Percentiles rank a stretch among this genome's conserved stretches.
These are phyloP conservation scores for Cardamine chenopodiifolia DNA, from an alignment of 345 rosid genomes.

Conservation along the genomic window DNA sequence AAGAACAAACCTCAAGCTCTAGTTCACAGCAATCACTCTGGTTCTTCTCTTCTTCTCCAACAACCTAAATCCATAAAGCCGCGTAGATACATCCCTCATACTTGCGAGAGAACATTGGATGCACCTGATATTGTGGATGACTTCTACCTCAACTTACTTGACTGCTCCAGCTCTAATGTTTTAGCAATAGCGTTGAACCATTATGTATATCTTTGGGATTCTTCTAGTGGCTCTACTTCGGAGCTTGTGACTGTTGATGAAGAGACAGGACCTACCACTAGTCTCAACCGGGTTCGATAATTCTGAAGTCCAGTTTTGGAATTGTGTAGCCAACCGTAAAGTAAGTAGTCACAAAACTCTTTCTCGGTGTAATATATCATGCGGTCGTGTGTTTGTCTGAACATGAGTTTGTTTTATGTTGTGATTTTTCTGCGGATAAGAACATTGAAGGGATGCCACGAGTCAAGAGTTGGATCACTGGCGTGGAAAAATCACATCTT, in stretches of 20 bases:
- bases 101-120: neutral
- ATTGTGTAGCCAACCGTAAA: constrained; percentile 31
- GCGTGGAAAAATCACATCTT: constrained; percentile 5
- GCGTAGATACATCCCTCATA: constrained; percentile 13
- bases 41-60: neutral
- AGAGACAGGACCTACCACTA: constrained; percentile 46
- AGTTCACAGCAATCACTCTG: neutral
- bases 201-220: constrained; percentile 40
- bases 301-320: constrained; percentile 33
- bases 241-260: constrained; percentile 43
- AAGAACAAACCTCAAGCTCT: constrained; percentile 55
- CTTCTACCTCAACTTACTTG: constrained; percentile 26
- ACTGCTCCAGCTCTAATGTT: constrained; percentile 11
- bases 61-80: constrained; percentile 8
- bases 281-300: constrained; percentile 36
- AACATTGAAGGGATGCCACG: constrained; percentile 42
- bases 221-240: constrained; percentile 39
- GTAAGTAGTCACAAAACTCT: neutral
- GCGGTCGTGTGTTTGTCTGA: neutral
- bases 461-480: constrained; percentile 8
- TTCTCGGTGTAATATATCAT: too few species aligned
- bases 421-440: neutral
- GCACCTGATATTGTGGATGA: constrained; percentile 16
- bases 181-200: constrained; percentile 11
- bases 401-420: neutral